Conservation (phyloP, 768 basidiomycete genomes). For the Boletus pseudo-olivaceus region DNA sequence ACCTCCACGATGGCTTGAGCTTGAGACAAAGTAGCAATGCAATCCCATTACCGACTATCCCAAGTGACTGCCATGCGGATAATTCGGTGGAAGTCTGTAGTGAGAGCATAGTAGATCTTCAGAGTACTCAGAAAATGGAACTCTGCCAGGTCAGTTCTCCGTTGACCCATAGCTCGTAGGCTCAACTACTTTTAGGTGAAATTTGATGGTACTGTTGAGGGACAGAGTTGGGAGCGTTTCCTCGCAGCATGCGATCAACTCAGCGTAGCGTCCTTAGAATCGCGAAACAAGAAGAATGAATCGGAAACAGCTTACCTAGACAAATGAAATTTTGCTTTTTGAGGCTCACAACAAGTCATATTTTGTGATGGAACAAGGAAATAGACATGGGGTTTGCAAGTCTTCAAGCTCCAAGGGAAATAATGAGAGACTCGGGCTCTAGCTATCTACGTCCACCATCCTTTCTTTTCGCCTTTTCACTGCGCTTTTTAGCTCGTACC, state of each 20-base stretch:
- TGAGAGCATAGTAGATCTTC: slow-evolving; percentile 54
- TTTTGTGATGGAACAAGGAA: not conserved
- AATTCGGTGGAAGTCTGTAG: slow-evolving; percentile 24
- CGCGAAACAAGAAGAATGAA: slow-evolving; percentile 22
- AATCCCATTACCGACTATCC: slow-evolving; percentile 4
- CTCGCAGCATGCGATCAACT: slow-evolving; percentile 43
- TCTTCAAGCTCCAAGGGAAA: not conserved
- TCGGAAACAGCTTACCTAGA: not conserved
- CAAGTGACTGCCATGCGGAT: not conserved
- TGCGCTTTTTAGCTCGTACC: slow-evolving; percentile 81
- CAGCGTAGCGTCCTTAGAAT: slow-evolving; percentile 29
- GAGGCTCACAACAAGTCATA: not conserved
- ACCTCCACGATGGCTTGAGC: slow-evolving; percentile 45
- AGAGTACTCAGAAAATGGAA: slow-evolving; percentile 48
- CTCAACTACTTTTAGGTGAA: slow-evolving; percentile 37
- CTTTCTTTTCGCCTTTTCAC: slow-evolving; percentile 70
- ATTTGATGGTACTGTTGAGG: slow-evolving; percentile 37
- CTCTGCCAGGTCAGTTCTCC: slow-evolving; percentile 49
- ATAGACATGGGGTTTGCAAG: not conserved
- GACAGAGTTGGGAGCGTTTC: slow-evolving; percentile 44
- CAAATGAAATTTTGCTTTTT: slow-evolving; percentile 3
- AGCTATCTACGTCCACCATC: slow-evolving; percentile 35
- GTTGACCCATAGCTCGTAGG: not conserved
- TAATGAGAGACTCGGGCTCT: not conserved
- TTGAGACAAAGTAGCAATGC: slow-evolving; percentile 43